Percentiles rank a stretch among this genome's conserved stretches.
These are phyloP conservation scores for Phytophthora quininea DNA, from an alignment of 352 stramenopile genomes.

Conservation along the genomic window DNA sequence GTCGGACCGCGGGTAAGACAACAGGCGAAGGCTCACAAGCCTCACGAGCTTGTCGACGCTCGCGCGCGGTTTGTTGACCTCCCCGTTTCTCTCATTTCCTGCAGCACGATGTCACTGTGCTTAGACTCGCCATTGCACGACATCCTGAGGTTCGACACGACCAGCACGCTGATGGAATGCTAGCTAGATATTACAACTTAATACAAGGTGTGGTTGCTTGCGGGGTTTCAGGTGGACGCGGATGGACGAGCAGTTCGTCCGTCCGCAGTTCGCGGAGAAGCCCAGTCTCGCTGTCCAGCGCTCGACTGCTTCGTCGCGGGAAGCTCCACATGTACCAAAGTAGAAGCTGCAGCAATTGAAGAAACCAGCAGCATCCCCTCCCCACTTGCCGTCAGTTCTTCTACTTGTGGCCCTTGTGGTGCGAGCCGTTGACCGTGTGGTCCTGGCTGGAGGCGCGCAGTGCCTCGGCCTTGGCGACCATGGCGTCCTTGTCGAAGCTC, in stretches of 20 bases:
- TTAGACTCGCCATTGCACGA: too few species aligned
- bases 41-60: too few species aligned
- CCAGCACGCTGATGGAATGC: constrained; percentile 6
- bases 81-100: too few species aligned
- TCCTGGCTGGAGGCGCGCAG: constrained; percentile 42
- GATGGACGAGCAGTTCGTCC: constrained; percentile 7
- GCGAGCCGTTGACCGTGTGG: constrained; percentile 44
- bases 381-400: constrained; percentile 1
- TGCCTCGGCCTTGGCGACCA: constrained; percentile 57
- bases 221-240: constrained; percentile 14
- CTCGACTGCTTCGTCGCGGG: not conserved
- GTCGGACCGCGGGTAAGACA: too few species aligned
- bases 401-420: constrained; percentile 57
- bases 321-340: constrained; percentile 21
- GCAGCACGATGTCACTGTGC: too few species aligned
- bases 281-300: not conserved
- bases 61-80: too few species aligned
- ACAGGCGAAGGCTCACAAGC: too few species aligned
- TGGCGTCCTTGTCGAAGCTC: constrained; percentile 54
- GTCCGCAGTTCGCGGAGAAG: constrained; percentile 14
- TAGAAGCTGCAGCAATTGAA: constrained; percentile 1
- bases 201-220: constrained; percentile 32
- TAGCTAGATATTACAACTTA: constrained; percentile 47
- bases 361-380: not conserved
- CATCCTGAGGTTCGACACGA: too few species aligned